phyloP scores from a whole-genome alignment of 345 rosid species.

The rapeseed (Brassica napus) region DNA sequence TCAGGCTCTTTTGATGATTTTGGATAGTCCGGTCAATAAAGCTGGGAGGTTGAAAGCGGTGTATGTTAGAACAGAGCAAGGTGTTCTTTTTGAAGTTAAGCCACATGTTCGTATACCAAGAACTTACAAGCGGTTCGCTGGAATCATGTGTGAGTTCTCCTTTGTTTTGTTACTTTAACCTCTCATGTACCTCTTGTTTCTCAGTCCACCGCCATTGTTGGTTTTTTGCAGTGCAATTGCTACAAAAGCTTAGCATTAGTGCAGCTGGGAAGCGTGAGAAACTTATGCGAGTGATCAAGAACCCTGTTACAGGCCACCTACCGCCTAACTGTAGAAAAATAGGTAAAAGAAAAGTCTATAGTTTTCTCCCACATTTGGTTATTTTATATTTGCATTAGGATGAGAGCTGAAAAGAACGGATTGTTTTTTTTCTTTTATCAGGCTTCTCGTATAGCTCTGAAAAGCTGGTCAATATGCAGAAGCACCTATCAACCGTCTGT shows the following conservation, averaged over 20 bases:
- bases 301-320: constrained; percentile 65
- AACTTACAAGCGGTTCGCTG: constrained; percentile 80
- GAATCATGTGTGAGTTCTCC: constrained; percentile 71
- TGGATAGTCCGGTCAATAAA: constrained; percentile 84
- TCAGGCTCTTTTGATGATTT: constrained; percentile 76
- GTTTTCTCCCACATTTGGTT: not conserved
- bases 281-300: constrained; percentile 73
- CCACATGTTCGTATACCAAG: constrained; percentile 89
- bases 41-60: constrained; percentile 84
- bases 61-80: constrained; percentile 80
- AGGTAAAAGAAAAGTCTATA: constrained; percentile 45
- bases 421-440: constrained; percentile 38
- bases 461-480: constrained; percentile 62
- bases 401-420: not conserved
- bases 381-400: not conserved
- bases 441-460: constrained; percentile 87
- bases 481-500: constrained; percentile 53
- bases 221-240: constrained; percentile 69
- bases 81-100: constrained; percentile 83
- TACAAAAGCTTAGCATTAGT: constrained; percentile 75
- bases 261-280: constrained; percentile 82
- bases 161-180: not conserved
- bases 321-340: constrained; percentile 68
- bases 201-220: constrained; percentile 7
- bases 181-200: not conserved